These are phyloP conservation scores for Obelidium mucronatum DNA, from an alignment of 192 early-diverging fungal species.

Conservation along the genomic window DNA sequence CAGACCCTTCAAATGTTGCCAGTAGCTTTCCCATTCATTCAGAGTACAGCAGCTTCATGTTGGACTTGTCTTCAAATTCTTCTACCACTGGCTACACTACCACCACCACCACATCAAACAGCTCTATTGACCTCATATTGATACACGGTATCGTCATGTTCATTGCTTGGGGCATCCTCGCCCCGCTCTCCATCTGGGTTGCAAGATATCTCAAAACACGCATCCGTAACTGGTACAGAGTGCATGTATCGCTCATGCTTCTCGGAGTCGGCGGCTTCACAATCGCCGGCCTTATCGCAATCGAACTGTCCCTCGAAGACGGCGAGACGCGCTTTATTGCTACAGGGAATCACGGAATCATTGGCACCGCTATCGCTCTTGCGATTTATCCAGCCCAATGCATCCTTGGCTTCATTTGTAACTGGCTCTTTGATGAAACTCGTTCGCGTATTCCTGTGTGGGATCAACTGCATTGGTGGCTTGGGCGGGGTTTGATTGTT, in stretches of 20 bases:
- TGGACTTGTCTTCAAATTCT: not conserved
- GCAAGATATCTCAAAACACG: conserved; percentile 49
- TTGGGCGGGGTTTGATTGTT: conserved; percentile 45
- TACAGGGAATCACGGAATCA: conserved; percentile 1
- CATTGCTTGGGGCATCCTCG: conserved; percentile 38
- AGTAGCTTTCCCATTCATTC: conserved; percentile 10
- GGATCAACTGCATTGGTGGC: conserved; percentile 57
- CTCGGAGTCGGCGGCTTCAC: conserved; percentile 23
- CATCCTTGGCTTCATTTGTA: conserved; percentile 31
- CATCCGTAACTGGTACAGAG: conserved; percentile 8
- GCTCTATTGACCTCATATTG: not conserved
- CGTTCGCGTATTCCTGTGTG: not conserved
- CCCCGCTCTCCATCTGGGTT: conserved; percentile 37
- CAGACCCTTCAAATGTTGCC: not conserved
- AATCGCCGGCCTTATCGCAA: not conserved
- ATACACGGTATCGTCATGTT: conserved; percentile 39
- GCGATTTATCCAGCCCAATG: conserved; percentile 30
- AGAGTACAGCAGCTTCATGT: not conserved
- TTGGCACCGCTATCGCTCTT: conserved; percentile 14
- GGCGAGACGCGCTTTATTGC: conserved; percentile 4
- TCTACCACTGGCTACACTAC: not conserved
- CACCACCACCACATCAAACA: not conserved
- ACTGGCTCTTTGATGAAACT: not conserved
- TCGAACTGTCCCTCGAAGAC: not conserved
- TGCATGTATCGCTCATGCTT: conserved; percentile 49